A percentile compares a stretch with the other conserved stretches of the same genome.
Conservation (phyloP, 192 early-diverging fungal genomes). For the Coemansia sp. region DNA sequence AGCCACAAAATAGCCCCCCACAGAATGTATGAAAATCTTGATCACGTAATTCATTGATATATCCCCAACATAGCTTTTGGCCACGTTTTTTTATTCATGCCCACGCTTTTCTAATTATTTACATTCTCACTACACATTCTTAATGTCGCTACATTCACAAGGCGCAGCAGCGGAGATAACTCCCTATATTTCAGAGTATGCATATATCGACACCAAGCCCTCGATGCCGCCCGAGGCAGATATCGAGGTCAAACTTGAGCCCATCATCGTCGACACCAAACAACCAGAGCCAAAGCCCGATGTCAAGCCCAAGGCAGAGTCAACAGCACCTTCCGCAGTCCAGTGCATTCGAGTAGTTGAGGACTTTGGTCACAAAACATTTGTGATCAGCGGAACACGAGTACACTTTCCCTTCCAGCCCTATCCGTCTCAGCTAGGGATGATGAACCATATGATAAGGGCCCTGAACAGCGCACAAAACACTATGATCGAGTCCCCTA, state of each 20-base stretch:
- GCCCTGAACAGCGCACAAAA: constrained; percentile 60
- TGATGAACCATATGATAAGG: constrained; percentile 69
- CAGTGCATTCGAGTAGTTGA: constrained; percentile 13
- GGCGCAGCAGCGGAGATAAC: background rate
- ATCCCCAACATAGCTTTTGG: background rate
- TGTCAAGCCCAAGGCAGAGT: background rate
- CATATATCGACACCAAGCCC: background rate
- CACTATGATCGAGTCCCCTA: constrained; percentile 72
- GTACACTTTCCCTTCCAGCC: constrained; percentile 71
- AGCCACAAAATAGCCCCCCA: background rate
- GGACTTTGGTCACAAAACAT: constrained; percentile 6
- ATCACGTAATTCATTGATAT: background rate
- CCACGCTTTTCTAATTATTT: no score
- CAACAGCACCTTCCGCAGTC: background rate
- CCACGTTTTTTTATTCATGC: no score
- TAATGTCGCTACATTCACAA: background rate
- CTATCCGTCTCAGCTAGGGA: constrained; percentile 65
- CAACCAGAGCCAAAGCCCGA: background rate
- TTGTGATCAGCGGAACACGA: constrained; percentile 57
- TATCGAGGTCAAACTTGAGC: background rate
- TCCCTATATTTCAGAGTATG: background rate
- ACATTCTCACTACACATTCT: background rate
- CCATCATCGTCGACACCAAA: background rate
- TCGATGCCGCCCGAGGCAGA: background rate
- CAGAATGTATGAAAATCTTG: background rate